These are phyloP conservation scores for Forsythia viridissima DNA, from an alignment of 257 asterid genomes.

Conservation along the genomic window DNA sequence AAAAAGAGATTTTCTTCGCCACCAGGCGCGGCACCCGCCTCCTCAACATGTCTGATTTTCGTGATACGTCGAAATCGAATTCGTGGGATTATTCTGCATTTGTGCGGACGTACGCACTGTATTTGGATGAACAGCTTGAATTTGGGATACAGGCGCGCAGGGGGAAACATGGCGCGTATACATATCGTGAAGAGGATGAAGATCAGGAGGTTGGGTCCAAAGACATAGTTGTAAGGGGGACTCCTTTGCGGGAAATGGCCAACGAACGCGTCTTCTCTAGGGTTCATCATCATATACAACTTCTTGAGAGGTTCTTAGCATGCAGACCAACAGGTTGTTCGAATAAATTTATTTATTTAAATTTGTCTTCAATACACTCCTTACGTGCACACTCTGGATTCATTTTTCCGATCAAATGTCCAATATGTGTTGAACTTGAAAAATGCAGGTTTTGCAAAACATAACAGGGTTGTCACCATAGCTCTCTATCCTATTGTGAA, in stretches of 20 bases:
- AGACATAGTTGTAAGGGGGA: constrained; percentile 35
- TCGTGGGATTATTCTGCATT: constrained; percentile 94
- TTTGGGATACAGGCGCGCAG: constrained; percentile 65
- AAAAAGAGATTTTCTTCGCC: constrained; percentile 88
- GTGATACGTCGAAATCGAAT: constrained; percentile 59
- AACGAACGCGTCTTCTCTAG: constrained; percentile 54
- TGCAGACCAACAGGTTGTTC: constrained; percentile 82
- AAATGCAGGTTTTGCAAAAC: constrained; percentile 65
- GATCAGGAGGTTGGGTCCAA: constrained; percentile 29
- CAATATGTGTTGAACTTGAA: not conserved
- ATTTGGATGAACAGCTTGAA: constrained; percentile 84
- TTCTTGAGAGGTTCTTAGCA: constrained; percentile 74
- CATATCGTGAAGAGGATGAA: constrained; percentile 35
- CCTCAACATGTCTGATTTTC: constrained; percentile 84
- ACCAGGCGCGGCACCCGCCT: constrained; percentile 90
- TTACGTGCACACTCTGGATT: too few species aligned
- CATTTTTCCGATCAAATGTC: not conserved
- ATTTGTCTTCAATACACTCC: not conserved
- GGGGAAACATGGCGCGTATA: constrained; percentile 55
- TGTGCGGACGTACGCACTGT: constrained; percentile 71
- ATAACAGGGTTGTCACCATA: constrained; percentile 65
- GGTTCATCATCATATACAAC: constrained; percentile 70
- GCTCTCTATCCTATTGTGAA: constrained; percentile 73
- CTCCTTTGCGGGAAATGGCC: constrained; percentile 64
- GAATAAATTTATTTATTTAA: not conserved